phyloP scores from a whole-genome alignment of 768 basidiomycete species.

The Hemileccinum impolitum region DNA sequence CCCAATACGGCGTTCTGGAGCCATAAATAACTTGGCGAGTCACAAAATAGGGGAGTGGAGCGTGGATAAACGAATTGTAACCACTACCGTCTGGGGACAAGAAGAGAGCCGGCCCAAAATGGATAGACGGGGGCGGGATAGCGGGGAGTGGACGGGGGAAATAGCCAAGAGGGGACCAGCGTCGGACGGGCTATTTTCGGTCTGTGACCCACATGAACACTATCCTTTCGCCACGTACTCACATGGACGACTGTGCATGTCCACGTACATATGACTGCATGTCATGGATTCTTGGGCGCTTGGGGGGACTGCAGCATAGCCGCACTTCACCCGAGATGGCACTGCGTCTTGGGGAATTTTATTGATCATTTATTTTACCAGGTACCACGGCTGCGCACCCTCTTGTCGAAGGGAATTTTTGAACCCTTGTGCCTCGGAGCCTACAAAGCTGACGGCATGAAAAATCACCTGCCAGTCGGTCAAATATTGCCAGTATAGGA shows the following conservation, averaged over 20 bases:
- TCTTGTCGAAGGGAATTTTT: neutral
- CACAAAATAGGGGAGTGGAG: neutral
- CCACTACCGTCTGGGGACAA: neutral
- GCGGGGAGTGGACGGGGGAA: neutral
- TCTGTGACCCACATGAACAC: neutral
- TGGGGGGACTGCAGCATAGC: neutral
- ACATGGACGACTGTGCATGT: neutral
- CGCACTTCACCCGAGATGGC: neutral
- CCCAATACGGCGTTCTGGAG: neutral
- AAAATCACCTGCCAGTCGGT: neutral
- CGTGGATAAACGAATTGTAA: neutral
- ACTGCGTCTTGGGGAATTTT: neutral
- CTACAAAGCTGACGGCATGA: slow-evolving; percentile 20
- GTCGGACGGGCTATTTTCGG: slow-evolving; percentile 1
- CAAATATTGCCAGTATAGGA: neutral
- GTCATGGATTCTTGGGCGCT: neutral
- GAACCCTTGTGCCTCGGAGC: slow-evolving; percentile 7
- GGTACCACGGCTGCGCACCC: neutral
- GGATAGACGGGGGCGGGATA: neutral
- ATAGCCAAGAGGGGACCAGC: neutral
- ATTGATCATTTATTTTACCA: neutral
- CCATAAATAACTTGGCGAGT: slow-evolving; percentile 1
- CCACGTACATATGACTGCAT: neutral
- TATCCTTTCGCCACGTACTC: neutral
- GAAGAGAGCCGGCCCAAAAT: slow-evolving; percentile 3